Base-by-base conservation (phyloP, 192 early-diverging fungal genomes). In the Coemansia aciculifera region DNA sequence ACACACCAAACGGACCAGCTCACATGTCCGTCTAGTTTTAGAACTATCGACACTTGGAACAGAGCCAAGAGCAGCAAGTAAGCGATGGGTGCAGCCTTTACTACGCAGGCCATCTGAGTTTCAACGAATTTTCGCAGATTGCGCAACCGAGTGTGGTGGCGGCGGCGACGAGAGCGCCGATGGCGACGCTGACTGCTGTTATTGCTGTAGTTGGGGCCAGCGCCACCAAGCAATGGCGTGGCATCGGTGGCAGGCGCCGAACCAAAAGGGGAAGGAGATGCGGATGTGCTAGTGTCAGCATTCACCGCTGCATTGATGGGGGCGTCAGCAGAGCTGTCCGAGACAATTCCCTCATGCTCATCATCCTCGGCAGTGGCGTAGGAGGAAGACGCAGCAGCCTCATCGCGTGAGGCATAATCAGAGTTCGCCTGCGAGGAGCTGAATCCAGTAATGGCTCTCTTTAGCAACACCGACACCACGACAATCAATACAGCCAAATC, bases 41-140 rank as follows among this genome's bases (percentile, higher is more conserved):
- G 71, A 15, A 90, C 89, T 38, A 98, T 73, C 67, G 92, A 83
- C 29, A 93, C 79, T 68, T 96, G 91, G 84, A 96, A 96, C 1
- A 86, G 63, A 8, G 86, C 74, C 31, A 90, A 61, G 56, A 93
- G 71, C 3, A 89, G 19, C 32, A 90, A 62, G 44, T 86, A 87
- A 34, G 85, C 31, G 43, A 79, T 62, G 3, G 78, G 73, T 8
- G 82, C 66, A 10, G 77, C 62, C 21, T 62, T 67, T 7, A 64
- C 73, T 15, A 81, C n/a, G 12, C 48, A n/a, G 21, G 48, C 49
- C 19, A 73, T 49, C 39, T 63, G 64, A 1, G 67, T 46, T 62
- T 76, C 71, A 5, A 24, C 65, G 13, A 27, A 40, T 29, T 57
- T 67, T 27, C 67, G 67, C 37, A 75, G 36, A 4, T 38, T 24